A percentile compares a stretch with the other conserved stretches of the same genome.
phyloP scores from a whole-genome alignment of 164 flowering plant genomes.

The Macadamia integrifolia region DNA sequence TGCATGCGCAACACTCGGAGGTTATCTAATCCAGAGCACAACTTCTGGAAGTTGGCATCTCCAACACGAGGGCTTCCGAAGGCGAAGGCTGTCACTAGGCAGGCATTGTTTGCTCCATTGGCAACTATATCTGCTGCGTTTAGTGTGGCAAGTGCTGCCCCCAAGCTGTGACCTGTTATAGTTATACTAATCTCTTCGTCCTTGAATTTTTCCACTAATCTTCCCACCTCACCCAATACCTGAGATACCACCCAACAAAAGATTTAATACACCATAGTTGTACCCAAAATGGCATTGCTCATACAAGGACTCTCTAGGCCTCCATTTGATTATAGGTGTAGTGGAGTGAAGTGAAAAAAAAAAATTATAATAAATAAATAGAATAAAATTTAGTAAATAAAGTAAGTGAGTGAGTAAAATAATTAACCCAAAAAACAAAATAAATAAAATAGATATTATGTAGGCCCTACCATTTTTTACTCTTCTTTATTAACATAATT shows the following conservation, averaged over 20 bases:
- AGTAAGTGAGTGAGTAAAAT: no score
- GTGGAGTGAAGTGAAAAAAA: no score
- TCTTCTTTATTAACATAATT: no score
- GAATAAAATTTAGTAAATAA: no score
- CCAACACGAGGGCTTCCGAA: slow-evolving; percentile 79
- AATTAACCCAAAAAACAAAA: no score
- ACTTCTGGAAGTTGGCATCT: slow-evolving; percentile 35
- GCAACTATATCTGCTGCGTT: slow-evolving; percentile 65
- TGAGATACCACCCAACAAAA: slow-evolving; percentile 9
- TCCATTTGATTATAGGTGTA: no score
- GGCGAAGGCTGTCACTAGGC: slow-evolving; percentile 52
- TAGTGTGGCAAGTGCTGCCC: slow-evolving; percentile 69
- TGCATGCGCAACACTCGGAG: slow-evolving; percentile 38
- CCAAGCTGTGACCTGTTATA: slow-evolving; percentile 64
- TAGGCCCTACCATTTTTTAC: no score
- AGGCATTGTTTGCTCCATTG: slow-evolving; percentile 42
- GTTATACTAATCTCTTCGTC: slow-evolving; percentile 49
- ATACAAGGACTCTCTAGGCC: no score
- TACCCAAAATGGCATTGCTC: no score
- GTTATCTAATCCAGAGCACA: slow-evolving; percentile 23
- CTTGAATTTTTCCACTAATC: slow-evolving; percentile 45
- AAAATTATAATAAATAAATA: no score
- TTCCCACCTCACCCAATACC: slow-evolving; percentile 56
- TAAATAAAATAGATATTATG: no score
- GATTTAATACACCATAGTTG: no score